These are phyloP conservation scores for Gossypium bickii DNA, from an alignment of 345 rosid genomes.

Conservation along the genomic window DNA sequence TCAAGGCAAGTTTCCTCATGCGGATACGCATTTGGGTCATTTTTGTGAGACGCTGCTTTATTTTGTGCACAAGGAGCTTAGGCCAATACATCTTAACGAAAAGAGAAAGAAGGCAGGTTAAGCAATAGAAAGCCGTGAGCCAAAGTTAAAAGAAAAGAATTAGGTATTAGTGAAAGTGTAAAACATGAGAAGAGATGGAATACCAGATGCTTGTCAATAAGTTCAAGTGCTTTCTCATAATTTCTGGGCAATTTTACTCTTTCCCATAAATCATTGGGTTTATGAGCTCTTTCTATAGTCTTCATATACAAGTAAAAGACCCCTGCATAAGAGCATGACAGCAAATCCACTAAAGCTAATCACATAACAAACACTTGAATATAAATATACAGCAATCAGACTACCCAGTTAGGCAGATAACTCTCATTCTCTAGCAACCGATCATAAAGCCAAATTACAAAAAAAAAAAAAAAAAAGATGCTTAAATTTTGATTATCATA, in stretches of 20 bases:
- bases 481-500: not conserved
- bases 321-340: constrained; percentile 40
- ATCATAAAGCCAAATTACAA: not conserved
- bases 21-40: constrained; percentile 99
- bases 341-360: not conserved
- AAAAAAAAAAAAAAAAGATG: not conserved
- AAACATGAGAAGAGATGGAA: constrained; percentile 5
- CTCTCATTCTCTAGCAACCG: not conserved
- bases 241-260: constrained; percentile 76
- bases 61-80: constrained; percentile 78
- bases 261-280: constrained; percentile 87
- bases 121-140: not conserved
- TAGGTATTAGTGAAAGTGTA: not conserved
- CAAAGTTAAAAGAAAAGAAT: not conserved
- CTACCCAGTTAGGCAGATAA: not conserved
- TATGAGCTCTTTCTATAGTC: constrained; percentile 96
- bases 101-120: not conserved
- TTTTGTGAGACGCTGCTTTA: constrained; percentile 87
- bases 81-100: constrained; percentile 78
- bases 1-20: constrained; percentile 84
- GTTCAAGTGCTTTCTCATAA: constrained; percentile 88
- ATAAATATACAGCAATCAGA: not conserved
- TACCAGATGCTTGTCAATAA: constrained; percentile 90
- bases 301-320: constrained; percentile 91
- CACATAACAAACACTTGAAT: not conserved